Evolutionary conservation across 106 monocot species (phyloP).

Genomic region (Gastrodia elata): DNA sequence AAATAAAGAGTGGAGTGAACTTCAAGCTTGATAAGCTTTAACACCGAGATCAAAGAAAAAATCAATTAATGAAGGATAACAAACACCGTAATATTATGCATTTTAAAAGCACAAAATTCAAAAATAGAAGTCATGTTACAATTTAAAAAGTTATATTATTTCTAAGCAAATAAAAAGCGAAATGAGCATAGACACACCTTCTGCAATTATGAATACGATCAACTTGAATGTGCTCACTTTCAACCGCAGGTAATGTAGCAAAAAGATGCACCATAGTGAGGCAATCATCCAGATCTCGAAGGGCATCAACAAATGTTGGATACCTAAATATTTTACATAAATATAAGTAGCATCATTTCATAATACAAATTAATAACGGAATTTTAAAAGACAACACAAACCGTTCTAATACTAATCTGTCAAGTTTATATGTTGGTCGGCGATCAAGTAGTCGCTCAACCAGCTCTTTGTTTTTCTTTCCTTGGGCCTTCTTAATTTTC

Average conservation of each 20-base stretch:
- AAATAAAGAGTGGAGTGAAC: background rate
- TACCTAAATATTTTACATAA: conserved; percentile 36
- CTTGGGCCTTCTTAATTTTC: conserved; percentile 78
- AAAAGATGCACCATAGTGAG: conserved; percentile 98
- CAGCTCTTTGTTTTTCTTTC: conserved; percentile 72
- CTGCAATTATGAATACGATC: conserved; percentile 79
- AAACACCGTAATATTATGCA: background rate
- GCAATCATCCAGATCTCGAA: conserved; percentile 89
- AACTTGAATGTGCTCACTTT: conserved; percentile 73
- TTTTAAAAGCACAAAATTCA: background rate
- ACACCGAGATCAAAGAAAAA: background rate
- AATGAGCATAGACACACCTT: conserved; percentile 64
- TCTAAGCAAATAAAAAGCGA: conserved; percentile 2
- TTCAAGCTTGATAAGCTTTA: background rate
- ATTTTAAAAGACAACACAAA: conserved; percentile 12
- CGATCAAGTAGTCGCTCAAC: conserved; percentile 48
- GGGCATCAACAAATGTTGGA: conserved; percentile 79
- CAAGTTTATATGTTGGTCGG: conserved; percentile 73
- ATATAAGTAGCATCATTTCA: background rate
- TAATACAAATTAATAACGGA: background rate
- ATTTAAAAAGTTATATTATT: background rate
- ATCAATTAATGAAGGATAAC: background rate
- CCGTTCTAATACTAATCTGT: conserved; percentile 73
- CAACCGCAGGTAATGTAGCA: conserved; percentile 79
- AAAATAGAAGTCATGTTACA: background rate